Base-by-base conservation (phyloP, 805 yeast species). In the Priceomyces medius region DNA sequence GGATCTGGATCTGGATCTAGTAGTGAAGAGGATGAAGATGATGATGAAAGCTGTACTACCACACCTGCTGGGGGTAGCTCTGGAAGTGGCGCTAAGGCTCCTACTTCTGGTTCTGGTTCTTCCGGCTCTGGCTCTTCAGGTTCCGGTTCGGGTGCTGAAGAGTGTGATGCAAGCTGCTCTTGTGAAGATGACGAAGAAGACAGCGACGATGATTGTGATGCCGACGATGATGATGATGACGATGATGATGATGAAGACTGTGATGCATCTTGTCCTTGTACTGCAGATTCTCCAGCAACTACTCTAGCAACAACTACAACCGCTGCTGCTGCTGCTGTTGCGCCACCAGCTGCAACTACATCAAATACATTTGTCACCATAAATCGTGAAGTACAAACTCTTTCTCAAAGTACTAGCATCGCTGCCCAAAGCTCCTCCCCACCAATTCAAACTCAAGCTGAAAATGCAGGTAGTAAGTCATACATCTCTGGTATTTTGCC, bases 211-310 rank as follows among this genome's bases (percentile, higher is more conserved):
- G 45, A 45, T 23, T 42, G 44, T 32, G 46, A 45, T 24, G 48
- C 35, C 29, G 42, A 38, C 5, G 35, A 24, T 32, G 29, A 26
- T 26, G 29, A 26, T 9, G 29, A 26, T 4, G 29, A 26, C n/a
- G 29, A 26, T 9, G 29, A 26, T 4, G 54, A 49, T 41, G 57
- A 49, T 21, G 40, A 41, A n/a, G 47, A 49, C 35, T 47, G 53
- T 43, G 48, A 40, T 29, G 44, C 46, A 38, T 45, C 51, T 39
- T 37, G 45, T 6, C 21, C 19, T 2, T 36, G 33, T 20, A n/a
- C 48, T 4, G 24, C 29, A 7, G 48, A 38, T 21, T 29, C 29
- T 20, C 29, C 43, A 20, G 23, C 41, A 21, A 13, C 37, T 8
- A 17, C 23, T 7, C 19, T 23, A 23, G 27, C 41, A 8, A n/a